Percentiles rank a stretch among this genome's conserved stretches.
These are phyloP conservation scores for Xerocomellus dryophilus DNA, from an alignment of 768 basidiomycete species.

Conservation along the genomic window DNA sequence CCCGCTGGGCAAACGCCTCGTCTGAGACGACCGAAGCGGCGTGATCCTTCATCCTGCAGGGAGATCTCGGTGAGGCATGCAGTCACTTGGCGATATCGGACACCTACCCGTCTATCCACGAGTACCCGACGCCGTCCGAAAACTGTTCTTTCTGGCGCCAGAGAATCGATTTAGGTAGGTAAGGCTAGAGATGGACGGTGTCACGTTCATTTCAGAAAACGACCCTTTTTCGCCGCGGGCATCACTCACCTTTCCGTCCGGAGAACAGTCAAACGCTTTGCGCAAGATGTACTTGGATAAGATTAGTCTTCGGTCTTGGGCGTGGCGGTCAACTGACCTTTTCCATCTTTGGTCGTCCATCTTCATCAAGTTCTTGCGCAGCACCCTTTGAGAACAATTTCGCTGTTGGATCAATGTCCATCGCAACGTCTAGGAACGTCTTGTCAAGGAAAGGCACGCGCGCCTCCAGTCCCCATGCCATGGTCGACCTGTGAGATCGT, in stretches of 20 bases:
- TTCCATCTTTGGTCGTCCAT: constrained; percentile 92
- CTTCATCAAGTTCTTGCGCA: constrained; percentile 69
- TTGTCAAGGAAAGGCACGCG: constrained; percentile 99
- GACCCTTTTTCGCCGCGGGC: background rate
- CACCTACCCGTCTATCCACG: constrained; percentile 93
- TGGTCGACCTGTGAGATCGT: constrained; percentile 70
- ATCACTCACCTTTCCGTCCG: constrained; percentile 63
- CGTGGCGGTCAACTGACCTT: constrained; percentile 53
- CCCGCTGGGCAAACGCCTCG: constrained; percentile 69
- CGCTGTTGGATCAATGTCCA: constrained; percentile 83
- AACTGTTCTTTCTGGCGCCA: constrained; percentile 99
- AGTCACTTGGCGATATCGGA: background rate
- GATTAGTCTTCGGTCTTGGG: constrained; percentile 11
- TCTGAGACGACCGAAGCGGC: constrained; percentile 75
- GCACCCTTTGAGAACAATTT: constrained; percentile 90
- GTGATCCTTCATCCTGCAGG: constrained; percentile 80
- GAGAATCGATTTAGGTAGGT: constrained; percentile 89
- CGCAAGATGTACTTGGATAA: constrained; percentile 78
- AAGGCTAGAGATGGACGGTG: constrained; percentile 51
- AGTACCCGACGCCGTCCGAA: constrained; percentile 97
- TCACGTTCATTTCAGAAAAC: background rate
- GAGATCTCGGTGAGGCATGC: background rate
- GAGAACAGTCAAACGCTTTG: constrained; percentile 89
- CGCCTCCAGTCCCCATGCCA: constrained; percentile 99
- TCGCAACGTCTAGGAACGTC: constrained; percentile 87